A percentile compares a stretch with the other conserved stretches of the same genome.
phyloP scores from a whole-genome alignment of 139 green algal species.

The Coccomyxa sp. region DNA sequence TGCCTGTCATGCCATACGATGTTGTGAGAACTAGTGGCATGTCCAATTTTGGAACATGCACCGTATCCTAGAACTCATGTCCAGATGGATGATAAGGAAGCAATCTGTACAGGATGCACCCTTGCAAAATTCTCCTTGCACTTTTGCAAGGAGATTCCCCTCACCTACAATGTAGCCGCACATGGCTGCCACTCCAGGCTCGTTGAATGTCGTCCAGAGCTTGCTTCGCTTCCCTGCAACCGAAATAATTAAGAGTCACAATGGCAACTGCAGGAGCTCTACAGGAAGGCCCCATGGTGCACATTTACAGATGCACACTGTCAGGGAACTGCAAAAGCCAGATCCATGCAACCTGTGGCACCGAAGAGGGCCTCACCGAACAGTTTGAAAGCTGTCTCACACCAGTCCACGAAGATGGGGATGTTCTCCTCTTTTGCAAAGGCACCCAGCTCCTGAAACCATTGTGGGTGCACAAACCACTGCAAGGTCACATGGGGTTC shows the following conservation, averaged over 20 bases:
- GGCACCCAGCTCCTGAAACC: conserved; percentile 77
- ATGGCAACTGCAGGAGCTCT: neutral
- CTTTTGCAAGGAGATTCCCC: too few species aligned
- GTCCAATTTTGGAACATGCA: too few species aligned
- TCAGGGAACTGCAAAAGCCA: too few species aligned
- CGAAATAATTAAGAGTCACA: neutral
- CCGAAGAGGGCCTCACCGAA: conserved; percentile 13
- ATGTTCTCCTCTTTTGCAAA: conserved; percentile 75
- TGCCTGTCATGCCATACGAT: conserved; percentile 10
- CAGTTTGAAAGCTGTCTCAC: conserved; percentile 39
- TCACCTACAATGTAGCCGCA: conserved; percentile 55
- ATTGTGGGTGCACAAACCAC: conserved; percentile 79
- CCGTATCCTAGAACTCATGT: too few species aligned
- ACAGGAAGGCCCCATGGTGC: too few species aligned
- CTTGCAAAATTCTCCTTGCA: too few species aligned
- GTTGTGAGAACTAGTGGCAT: too few species aligned
- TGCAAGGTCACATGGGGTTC: conserved; percentile 75
- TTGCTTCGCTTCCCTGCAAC: conserved; percentile 14
- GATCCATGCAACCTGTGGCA: too few species aligned
- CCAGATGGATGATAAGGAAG: too few species aligned
- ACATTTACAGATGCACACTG: too few species aligned
- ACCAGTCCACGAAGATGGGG: conserved; percentile 65
- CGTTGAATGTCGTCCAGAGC: conserved; percentile 83
- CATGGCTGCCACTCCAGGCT: conserved; percentile 61
- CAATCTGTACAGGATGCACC: too few species aligned